phyloP scores from a whole-genome alignment of 257 asterid species.

The Nicotiana otophora region DNA sequence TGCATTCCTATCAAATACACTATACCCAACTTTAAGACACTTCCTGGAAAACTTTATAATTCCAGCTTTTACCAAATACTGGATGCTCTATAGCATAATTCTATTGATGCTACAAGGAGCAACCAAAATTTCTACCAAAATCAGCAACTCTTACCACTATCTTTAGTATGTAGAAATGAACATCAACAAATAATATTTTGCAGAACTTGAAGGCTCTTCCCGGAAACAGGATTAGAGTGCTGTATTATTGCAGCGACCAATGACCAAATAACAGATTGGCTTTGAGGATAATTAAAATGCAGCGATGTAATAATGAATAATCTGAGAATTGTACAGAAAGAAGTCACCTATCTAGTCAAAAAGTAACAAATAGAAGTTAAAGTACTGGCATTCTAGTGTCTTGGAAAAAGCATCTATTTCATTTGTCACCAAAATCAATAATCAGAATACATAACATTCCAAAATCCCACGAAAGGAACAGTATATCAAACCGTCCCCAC shows the following conservation, averaged over 20 bases:
- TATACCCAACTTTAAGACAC: neutral
- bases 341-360: neutral
- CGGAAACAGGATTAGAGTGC: neutral
- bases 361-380: neutral
- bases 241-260: neutral
- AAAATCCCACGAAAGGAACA: neutral
- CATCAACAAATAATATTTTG: neutral
- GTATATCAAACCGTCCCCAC: neutral
- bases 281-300: neutral
- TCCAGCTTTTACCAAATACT: neutral
- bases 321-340: neutral
- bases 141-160: neutral
- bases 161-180: neutral
- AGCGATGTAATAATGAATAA: neutral
- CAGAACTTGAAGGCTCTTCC: neutral
- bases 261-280: neutral
- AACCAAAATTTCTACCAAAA: neutral
- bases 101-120: neutral
- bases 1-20: neutral
- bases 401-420: neutral
- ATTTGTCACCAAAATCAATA: conserved; percentile 1
- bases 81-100: neutral
- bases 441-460: neutral
- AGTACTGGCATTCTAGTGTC: neutral
- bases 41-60: neutral